A percentile compares a stretch with the other conserved stretches of the same genome.
Conservation (phyloP, 768 basidiomycete species). For the Phylloporus sp. region DNA sequence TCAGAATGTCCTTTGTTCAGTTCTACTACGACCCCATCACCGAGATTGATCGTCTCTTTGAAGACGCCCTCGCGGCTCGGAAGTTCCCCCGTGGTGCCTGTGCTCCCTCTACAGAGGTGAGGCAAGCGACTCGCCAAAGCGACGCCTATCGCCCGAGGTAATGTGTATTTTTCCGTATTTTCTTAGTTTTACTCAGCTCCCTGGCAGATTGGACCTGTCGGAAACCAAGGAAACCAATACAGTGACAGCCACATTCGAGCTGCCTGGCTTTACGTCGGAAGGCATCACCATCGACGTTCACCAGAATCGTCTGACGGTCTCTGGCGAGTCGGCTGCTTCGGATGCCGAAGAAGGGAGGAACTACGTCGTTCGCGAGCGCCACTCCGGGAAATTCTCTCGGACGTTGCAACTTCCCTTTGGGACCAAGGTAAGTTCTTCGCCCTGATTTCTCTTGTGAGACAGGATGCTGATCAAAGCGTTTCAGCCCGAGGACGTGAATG, state of each 20-base stretch:
- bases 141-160: constrained; percentile 20
- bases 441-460: too few species aligned
- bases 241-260: constrained; percentile 50
- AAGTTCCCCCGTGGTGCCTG: background rate
- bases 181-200: background rate
- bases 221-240: constrained; percentile 37
- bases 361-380: constrained; percentile 43
- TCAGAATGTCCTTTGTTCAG: background rate
- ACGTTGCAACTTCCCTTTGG: constrained; percentile 43
- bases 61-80: constrained; percentile 22
- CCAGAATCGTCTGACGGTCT: constrained; percentile 43
- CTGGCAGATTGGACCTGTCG: constrained; percentile 43
- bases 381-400: constrained; percentile 41
- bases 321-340: constrained; percentile 37
- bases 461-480: background rate
- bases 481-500: constrained; percentile 43
- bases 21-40: constrained; percentile 3
- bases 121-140: background rate
- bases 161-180: background rate
- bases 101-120: background rate
- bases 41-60: constrained; percentile 5
- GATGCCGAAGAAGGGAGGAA: constrained; percentile 32
- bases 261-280: constrained; percentile 50
- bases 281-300: constrained; percentile 45
- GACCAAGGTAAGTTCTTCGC: constrained; percentile 34